Evolutionary conservation across 1,139 yeast species (phyloP).

Genomic region (Kazachstania sp.): DNA sequence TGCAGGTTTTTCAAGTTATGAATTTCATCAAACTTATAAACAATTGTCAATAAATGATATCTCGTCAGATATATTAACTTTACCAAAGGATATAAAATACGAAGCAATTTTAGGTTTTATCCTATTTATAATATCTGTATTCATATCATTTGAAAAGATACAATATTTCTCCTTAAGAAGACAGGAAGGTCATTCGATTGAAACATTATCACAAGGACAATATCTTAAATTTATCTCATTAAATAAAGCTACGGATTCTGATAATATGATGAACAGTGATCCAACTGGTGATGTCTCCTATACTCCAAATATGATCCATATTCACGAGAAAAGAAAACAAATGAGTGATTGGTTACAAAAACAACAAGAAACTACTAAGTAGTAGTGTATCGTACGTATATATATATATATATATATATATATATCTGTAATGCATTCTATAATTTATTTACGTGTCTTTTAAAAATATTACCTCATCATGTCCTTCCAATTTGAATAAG

Average conservation of each 20-base stretch:
- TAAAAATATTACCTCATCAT: no score
- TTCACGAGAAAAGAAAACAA: constrained; percentile 22
- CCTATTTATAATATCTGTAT: constrained; percentile 19
- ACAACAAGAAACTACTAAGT: not conserved
- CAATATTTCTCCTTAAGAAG: constrained; percentile 17
- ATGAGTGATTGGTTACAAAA: constrained; percentile 16
- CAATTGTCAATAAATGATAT: not conserved
- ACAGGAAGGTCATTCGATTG: constrained; percentile 11
- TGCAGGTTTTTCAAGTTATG: constrained; percentile 30
- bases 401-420: not conserved
- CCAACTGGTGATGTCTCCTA: constrained; percentile 27
- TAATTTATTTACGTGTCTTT: no score
- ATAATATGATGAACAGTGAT: constrained; percentile 25
- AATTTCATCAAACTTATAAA: constrained; percentile 25
- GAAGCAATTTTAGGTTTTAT: constrained; percentile 23
- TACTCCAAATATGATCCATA: constrained; percentile 24
- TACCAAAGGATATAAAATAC: constrained; percentile 27
- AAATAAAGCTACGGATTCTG: constrained; percentile 25
- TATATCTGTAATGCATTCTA: not conserved
- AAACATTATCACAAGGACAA: constrained; percentile 15
- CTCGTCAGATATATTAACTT: not conserved
- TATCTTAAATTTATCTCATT: constrained; percentile 25
- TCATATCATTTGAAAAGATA: constrained; percentile 23
- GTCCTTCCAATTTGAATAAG: no score
- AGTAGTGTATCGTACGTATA: not conserved